Conservation (phyloP, 192 early-diverging fungal genomes). For the Gaertneriomyces sp. region DNA sequence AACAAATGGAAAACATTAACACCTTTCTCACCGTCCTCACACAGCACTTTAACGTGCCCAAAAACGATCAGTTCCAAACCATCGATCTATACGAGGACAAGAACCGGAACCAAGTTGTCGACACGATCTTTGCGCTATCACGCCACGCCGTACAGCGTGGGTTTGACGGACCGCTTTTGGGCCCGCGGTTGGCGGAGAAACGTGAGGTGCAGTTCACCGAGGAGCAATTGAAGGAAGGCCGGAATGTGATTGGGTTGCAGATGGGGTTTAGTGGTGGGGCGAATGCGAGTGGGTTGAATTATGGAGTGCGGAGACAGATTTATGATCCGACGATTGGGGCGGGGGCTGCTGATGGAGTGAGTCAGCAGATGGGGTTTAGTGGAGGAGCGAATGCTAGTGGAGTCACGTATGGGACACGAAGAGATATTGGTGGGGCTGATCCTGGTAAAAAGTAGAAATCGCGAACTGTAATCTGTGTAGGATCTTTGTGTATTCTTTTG, state of each 20-base stretch:
- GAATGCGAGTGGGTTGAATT: slow-evolving; percentile 27
- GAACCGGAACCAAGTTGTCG: slow-evolving; percentile 57
- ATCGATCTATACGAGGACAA: slow-evolving; percentile 74
- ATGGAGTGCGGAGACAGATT: slow-evolving; percentile 29
- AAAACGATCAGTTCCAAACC: slow-evolving; percentile 74
- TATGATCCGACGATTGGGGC: slow-evolving; percentile 19
- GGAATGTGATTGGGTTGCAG: slow-evolving; percentile 55
- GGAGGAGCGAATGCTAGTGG: slow-evolving; percentile 32
- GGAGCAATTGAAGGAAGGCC: slow-evolving; percentile 56
- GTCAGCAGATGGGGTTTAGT: slow-evolving; percentile 47
- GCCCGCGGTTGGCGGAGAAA: slow-evolving; percentile 72
- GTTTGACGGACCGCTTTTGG: slow-evolving; percentile 42
- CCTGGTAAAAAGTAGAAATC: not conserved
- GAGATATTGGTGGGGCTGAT: slow-evolving; percentile 33
- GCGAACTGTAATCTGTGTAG: too few relatives aligned
- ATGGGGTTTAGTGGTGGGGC: slow-evolving; percentile 42
- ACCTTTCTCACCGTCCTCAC: slow-evolving; percentile 58
- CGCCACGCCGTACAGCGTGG: slow-evolving; percentile 65
- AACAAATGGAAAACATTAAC: slow-evolving; percentile 86
- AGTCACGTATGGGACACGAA: slow-evolving; percentile 29
- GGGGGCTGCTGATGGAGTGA: not conserved
- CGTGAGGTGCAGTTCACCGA: slow-evolving; percentile 59
- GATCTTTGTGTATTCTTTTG: too few relatives aligned
- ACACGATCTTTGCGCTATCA: slow-evolving; percentile 70
- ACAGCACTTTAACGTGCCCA: slow-evolving; percentile 62